phyloP scores from a whole-genome alignment of 495 filamentous ascomycete species.

The Viridothelium virens region DNA sequence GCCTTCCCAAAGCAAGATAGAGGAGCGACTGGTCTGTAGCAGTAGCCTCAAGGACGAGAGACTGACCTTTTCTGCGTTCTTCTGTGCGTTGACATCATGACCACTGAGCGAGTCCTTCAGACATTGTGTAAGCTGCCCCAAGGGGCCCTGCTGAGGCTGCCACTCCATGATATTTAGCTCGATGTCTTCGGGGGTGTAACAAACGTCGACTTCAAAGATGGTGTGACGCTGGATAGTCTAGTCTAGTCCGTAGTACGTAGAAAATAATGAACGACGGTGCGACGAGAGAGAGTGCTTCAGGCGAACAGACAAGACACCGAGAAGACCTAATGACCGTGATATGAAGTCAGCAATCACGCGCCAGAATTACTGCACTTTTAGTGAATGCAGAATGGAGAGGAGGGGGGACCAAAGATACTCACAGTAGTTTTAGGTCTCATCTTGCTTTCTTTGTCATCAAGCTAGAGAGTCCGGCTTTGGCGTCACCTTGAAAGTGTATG shows the following conservation, averaged over 20 bases:
- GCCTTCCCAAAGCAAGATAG: not conserved
- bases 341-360: not conserved
- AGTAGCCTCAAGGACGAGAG: not conserved
- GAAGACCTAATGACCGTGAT: not conserved
- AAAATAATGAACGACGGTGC: not conserved
- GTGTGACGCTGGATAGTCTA: not conserved
- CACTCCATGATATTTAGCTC: constrained; percentile 58
- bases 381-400: not conserved
- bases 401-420: not conserved
- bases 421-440: constrained; percentile 6
- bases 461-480: not conserved
- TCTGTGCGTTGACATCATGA: constrained; percentile 67
- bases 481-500: not conserved
- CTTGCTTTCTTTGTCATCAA: not conserved
- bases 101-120: constrained; percentile 87
- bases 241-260: not conserved
- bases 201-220: not conserved
- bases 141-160: constrained; percentile 80
- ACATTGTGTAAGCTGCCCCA: constrained; percentile 80
- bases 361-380: not conserved
- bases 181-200: not conserved
- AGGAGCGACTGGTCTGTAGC: constrained; percentile 23
- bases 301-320: not conserved
- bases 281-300: not conserved
- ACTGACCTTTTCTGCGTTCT: constrained; percentile 67